Conservation (phyloP, 2,329 filamentous ascomycete genomes). For the Juglanconis oblonga region DNA sequence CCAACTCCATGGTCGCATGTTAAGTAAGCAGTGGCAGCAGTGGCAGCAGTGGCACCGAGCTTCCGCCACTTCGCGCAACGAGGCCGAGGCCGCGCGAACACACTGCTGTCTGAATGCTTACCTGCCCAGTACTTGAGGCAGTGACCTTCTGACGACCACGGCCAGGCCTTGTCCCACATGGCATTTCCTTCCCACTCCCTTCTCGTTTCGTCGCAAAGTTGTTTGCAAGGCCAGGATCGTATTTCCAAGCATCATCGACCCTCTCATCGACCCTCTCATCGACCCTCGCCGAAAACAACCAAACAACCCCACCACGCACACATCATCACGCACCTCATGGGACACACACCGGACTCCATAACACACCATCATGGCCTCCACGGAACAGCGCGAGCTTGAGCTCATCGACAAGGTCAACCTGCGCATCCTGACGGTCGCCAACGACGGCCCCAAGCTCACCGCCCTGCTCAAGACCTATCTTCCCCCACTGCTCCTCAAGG, state of each 20-base stretch:
- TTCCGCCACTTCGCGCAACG: neutral
- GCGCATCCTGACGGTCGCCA: slow-evolving; percentile 73
- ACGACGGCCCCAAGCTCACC: slow-evolving; percentile 80
- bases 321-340: neutral
- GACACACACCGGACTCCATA: neutral
- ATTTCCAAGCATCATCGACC: neutral
- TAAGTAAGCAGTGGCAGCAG: neutral
- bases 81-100: slow-evolving; percentile 3
- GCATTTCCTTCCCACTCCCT: neutral
- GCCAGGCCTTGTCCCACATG: neutral
- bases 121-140: neutral
- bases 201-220: neutral
- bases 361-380: slow-evolving; percentile 24
- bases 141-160: neutral
- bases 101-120: neutral
- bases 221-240: neutral
- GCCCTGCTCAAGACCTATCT: slow-evolving; percentile 75
- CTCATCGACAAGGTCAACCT: slow-evolving; percentile 85
- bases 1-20: neutral
- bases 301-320: no score
- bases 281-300: no score
- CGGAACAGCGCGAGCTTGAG: slow-evolving; percentile 71
- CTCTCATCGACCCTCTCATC: neutral
- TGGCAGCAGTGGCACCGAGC: neutral
- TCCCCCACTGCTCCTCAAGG: slow-evolving; percentile 78